These are phyloP conservation scores for Agrocybe chaxingu DNA, from an alignment of 768 basidiomycete species.

Conservation along the genomic window DNA sequence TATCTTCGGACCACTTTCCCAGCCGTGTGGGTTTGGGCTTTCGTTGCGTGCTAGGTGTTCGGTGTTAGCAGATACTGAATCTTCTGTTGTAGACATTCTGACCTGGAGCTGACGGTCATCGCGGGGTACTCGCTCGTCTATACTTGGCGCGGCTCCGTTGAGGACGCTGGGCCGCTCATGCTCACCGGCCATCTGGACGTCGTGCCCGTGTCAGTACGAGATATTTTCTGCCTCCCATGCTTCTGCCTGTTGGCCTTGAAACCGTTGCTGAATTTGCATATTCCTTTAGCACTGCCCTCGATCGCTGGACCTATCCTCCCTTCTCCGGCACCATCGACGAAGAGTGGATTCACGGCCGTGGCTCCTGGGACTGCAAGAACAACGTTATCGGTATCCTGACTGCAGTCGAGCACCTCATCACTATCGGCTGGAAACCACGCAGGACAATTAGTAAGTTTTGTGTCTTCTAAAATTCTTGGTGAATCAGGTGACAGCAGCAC, in stretches of 20 bases:
- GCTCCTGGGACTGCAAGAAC: constrained; percentile 28
- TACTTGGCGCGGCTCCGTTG: constrained; percentile 18
- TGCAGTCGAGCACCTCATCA: constrained; percentile 24
- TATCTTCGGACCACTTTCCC: constrained; percentile 26
- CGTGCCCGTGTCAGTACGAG: constrained; percentile 18
- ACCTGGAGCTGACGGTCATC: constrained; percentile 16
- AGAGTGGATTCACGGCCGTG: constrained; percentile 28
- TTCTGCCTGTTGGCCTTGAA: not conserved
- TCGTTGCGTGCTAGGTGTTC: too few species aligned
- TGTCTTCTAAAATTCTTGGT: not conserved
- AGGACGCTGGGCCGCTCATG: constrained; percentile 23
- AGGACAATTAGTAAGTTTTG: constrained; percentile 20
- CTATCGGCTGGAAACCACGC: constrained; percentile 20
- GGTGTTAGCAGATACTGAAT: not conserved
- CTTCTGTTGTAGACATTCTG: constrained; percentile 14
- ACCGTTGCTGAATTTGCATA: not conserved
- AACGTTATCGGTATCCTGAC: constrained; percentile 29
- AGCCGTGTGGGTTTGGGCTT: constrained; percentile 16
- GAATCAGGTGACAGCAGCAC: not conserved
- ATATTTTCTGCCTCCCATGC: not conserved
- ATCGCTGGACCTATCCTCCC: constrained; percentile 26
- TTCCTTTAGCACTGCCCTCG: constrained; percentile 20
- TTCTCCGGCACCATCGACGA: constrained; percentile 24
- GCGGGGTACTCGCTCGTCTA: constrained; percentile 24
- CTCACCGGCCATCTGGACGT: constrained; percentile 28